A percentile compares a stretch with the other conserved stretches of the same genome.
Evolutionary conservation across 371 early-diverging fungal species (phyloP).

Genomic region (Mucor irregularis): DNA sequence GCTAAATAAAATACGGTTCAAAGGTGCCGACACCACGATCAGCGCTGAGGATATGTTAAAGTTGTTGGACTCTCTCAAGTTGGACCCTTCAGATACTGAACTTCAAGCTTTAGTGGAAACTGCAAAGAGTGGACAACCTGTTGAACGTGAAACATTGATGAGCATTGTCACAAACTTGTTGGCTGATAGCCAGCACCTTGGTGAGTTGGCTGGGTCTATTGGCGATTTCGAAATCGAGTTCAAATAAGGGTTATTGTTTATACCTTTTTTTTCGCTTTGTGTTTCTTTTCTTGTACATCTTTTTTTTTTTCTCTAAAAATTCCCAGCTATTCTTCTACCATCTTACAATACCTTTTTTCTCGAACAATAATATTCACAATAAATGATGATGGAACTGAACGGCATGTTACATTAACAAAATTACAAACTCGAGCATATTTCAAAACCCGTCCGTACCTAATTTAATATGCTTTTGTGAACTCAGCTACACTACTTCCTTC

Average conservation of each 20-base stretch:
- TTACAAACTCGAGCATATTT: too few relatives aligned
- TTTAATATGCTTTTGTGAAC: too few relatives aligned
- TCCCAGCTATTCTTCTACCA: too few relatives aligned
- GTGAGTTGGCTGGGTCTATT: constrained; percentile 19
- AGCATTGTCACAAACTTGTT: constrained; percentile 6
- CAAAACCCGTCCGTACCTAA: too few relatives aligned
- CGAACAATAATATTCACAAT: too few relatives aligned
- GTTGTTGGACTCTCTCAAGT: constrained; percentile 14
- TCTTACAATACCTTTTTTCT: too few relatives aligned
- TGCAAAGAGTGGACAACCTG: constrained; percentile 23
- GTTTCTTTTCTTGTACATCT: too few relatives aligned
- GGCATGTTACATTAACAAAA: too few relatives aligned
- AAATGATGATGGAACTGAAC: too few relatives aligned
- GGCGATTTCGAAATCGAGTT: constrained; percentile 23
- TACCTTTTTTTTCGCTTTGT: constrained; percentile 1
- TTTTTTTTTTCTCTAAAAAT: too few relatives aligned
- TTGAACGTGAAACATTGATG: constrained; percentile 24
- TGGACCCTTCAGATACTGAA: constrained; percentile 9
- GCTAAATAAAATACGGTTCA: too few relatives aligned
- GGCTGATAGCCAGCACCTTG: constrained; percentile 12
- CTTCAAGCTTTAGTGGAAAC: constrained; percentile 7
- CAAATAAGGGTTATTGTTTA: constrained; percentile 11
- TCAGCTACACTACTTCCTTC: too few relatives aligned
- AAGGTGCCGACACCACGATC: constrained; percentile 6
- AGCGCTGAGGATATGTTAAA: constrained; percentile 20